A percentile compares a stretch with the other conserved stretches of the same genome.
These are phyloP conservation scores for Saprolegnia parasitica DNA, from an alignment of 352 stramenopile genomes.

Conservation along the genomic window DNA sequence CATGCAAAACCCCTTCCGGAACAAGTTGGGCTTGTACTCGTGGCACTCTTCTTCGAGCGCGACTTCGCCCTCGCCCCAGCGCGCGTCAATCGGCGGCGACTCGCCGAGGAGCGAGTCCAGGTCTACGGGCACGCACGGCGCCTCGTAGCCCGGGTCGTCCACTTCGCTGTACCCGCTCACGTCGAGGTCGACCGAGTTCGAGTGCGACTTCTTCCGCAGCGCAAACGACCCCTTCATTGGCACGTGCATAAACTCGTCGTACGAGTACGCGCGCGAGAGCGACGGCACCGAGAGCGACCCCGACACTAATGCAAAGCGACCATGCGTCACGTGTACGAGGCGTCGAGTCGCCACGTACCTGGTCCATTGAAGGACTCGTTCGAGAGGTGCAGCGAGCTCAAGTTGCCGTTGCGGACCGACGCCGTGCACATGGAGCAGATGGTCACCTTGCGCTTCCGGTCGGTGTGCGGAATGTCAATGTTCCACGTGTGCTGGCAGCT, in stretches of 20 bases:
- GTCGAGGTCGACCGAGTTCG: constrained; percentile 25
- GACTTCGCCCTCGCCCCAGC: constrained; percentile 77
- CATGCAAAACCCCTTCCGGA: constrained; percentile 84
- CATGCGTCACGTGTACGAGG: neutral
- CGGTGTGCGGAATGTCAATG: constrained; percentile 19
- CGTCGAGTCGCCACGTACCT: neutral
- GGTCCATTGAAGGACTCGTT: neutral
- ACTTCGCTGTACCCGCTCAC: constrained; percentile 23
- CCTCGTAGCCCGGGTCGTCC: constrained; percentile 22
- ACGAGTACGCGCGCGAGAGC: constrained; percentile 25
- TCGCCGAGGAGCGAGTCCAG: constrained; percentile 74
- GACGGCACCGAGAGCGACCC: constrained; percentile 3
- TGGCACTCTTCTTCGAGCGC: constrained; percentile 80
- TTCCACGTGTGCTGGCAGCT: constrained; percentile 28
- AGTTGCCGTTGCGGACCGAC: constrained; percentile 13
- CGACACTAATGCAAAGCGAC: neutral
- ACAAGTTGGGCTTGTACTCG: constrained; percentile 77
- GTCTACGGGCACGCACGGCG: constrained; percentile 37
- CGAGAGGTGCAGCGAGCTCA: neutral
- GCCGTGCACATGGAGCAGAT: constrained; percentile 28
- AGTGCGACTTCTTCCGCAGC: constrained; percentile 16
- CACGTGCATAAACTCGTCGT: constrained; percentile 29
- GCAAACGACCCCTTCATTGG: constrained; percentile 2
- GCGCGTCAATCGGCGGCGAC: constrained; percentile 78
- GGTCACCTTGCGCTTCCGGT: constrained; percentile 28